phyloP scores from a whole-genome alignment of 371 early-diverging fungal genomes.

The Mortierella sp. region DNA sequence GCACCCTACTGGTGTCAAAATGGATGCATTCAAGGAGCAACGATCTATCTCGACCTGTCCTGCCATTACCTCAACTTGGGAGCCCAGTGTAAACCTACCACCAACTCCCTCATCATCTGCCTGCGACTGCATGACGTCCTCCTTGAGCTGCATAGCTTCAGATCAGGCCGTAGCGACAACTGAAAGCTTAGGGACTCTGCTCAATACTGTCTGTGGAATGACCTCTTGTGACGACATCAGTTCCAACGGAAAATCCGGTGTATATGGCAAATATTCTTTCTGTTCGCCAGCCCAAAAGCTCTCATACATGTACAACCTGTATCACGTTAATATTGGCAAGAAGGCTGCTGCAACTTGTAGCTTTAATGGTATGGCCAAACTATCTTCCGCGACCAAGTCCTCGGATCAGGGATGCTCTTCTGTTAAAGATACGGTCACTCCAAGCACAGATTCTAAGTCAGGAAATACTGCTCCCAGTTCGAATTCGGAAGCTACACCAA shows the following conservation, averaged over 20 bases:
- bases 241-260: conserved; percentile 64
- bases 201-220: conserved; percentile 67
- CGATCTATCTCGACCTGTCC: conserved; percentile 67
- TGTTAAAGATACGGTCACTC: conserved; percentile 11
- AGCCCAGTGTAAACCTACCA: conserved; percentile 68
- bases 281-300: conserved; percentile 67
- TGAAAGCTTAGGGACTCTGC: conserved; percentile 45
- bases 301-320: conserved; percentile 56
- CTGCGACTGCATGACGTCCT: conserved; percentile 78
- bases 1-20: conserved; percentile 63
- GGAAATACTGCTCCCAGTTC: neutral
- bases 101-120: conserved; percentile 77
- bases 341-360: conserved; percentile 50
- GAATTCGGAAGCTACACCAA: conserved; percentile 4
- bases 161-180: conserved; percentile 58
- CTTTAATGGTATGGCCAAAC: conserved; percentile 58
- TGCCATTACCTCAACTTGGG: conserved; percentile 65
- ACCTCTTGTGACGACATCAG: conserved; percentile 67
- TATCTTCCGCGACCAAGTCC: conserved; percentile 22
- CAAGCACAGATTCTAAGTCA: neutral
- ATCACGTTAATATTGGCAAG: conserved; percentile 47
- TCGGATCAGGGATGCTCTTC: conserved; percentile 36
- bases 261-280: conserved; percentile 68
- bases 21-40: conserved; percentile 60
- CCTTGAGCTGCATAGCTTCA: conserved; percentile 70